Base-by-base conservation (phyloP, 2,329 filamentous ascomycete genomes). In the Ceratocystis diversiconidia region DNA sequence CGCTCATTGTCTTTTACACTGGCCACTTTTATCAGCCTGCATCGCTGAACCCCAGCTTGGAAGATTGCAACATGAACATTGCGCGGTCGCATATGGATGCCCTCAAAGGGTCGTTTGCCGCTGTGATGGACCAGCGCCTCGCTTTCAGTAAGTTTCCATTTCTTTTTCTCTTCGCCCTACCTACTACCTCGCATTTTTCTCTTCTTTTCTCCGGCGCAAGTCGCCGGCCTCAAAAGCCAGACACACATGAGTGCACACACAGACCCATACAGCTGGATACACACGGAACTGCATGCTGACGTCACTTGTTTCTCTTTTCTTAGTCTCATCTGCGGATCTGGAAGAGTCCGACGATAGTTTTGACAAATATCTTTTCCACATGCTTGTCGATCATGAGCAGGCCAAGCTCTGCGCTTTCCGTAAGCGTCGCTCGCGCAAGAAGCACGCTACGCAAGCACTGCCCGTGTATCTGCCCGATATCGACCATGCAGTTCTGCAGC, bases 1-100 rank as follows among this genome's bases (percentile, higher is more conserved):
- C 69, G 3, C 62, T 71, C 8, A 61, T 70, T n/a, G 67, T 69
- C 28, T 71, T 70, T 44, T 71, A 71, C 65, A 68, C 69, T 5
- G 65, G 69, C 36, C 60, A 68, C 46, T 71, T 70, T 61, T 64
- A 70, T n/a, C 69, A 67, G 32, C 63, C 66, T 3, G 67, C 63
- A 22, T 66, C 67, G 4, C 65, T 71, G 19, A 67, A 67, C 30
- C 65, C 67, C 41, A 64, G 60, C 19, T 46, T 70, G n/a, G 64
- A 68, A 17, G 61, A 63, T 36, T 32, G 55, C 44, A 41, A 43
- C 52, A 44, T 65, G 1, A 66, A 55, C 32, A 32, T 50, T 62
- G 59, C 32, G 25, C 22, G 25, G 19, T 19, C 57, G 28, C 22
- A 62, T 28, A 48, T 66, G 65, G 32, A 63, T 12, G 62, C 59